Conservation (phyloP, 805 yeast species). For the Hanseniaspora guilliermondii region DNA sequence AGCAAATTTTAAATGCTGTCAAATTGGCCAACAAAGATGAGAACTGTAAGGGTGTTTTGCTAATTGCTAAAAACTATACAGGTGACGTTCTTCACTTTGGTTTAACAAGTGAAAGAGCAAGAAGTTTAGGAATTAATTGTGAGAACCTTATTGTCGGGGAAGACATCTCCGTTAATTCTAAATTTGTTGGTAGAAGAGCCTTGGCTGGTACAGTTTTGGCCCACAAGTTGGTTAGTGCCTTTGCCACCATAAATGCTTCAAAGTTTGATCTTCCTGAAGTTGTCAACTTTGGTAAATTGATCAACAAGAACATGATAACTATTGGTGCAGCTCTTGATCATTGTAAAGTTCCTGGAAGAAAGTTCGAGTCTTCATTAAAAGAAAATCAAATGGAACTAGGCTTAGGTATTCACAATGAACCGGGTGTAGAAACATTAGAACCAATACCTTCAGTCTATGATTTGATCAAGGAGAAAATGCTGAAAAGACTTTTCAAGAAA, state of each 20-base stretch:
- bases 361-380: conserved; percentile 40
- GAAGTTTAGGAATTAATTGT: conserved; percentile 57
- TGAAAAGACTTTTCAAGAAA: conserved; percentile 47
- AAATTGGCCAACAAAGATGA: conserved; percentile 27
- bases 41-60: conserved; percentile 43
- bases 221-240: conserved; percentile 77
- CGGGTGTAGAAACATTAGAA: conserved; percentile 50
- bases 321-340: conserved; percentile 84
- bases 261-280: conserved; percentile 42
- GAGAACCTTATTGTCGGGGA: conserved; percentile 74
- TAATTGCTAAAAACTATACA: conserved; percentile 83
- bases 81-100: conserved; percentile 93
- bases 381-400: conserved; percentile 74
- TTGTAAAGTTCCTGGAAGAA: conserved; percentile 78
- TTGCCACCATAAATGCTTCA: conserved; percentile 33
- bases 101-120: conserved; percentile 77
- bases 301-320: conserved; percentile 61
- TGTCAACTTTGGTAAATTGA: conserved; percentile 44
- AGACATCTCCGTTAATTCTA: conserved; percentile 87
- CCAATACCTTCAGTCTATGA: conserved; percentile 59
- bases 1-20: conserved; percentile 63
- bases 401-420: conserved; percentile 92
- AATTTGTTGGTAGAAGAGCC: conserved; percentile 87
- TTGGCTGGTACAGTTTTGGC: conserved; percentile 82
- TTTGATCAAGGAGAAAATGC: conserved; percentile 43